These are phyloP conservation scores for Tolypocladium paradoxum DNA, from an alignment of 2,329 filamentous ascomycete species.

Conservation along the genomic window DNA sequence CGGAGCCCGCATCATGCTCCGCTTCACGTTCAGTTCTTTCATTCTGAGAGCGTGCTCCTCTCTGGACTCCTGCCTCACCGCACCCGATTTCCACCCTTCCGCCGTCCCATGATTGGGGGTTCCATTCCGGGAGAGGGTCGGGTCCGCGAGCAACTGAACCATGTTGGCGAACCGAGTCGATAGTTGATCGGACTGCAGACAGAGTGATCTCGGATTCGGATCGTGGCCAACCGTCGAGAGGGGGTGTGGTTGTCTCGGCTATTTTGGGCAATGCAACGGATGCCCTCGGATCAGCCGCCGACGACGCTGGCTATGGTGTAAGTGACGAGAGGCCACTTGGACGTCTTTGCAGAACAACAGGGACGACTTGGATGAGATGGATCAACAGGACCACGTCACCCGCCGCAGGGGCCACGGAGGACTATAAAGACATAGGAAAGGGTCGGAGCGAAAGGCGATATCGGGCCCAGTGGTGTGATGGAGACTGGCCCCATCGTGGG, in stretches of 20 bases:
- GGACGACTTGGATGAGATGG: background rate
- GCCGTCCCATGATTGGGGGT: slow-evolving; percentile 11
- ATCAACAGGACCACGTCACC: background rate
- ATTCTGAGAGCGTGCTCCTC: slow-evolving; percentile 31
- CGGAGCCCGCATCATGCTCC: slow-evolving; percentile 25
- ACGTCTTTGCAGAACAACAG: background rate
- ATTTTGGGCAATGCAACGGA: background rate
- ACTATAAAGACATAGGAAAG: background rate
- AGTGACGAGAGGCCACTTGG: background rate
- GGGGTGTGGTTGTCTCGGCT: background rate
- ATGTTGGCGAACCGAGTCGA: slow-evolving; percentile 9
- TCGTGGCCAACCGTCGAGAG: background rate
- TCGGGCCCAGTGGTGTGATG: slow-evolving; percentile 4
- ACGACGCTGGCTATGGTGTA: background rate
- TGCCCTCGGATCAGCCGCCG: background rate
- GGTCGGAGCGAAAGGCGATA: slow-evolving; percentile 3
- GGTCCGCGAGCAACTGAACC: slow-evolving; percentile 21
- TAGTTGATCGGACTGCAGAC: background rate
- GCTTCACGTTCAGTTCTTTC: slow-evolving; percentile 26
- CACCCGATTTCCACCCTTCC: slow-evolving; percentile 8
- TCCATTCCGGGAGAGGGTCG: slow-evolving; percentile 15
- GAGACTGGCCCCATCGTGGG: slow-evolving; percentile 6
- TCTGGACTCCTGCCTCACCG: slow-evolving; percentile 13
- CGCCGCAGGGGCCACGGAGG: background rate
- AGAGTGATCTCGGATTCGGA: background rate